Evolutionary conservation across 768 basidiomycete genomes (phyloP), one percentile per base, ranked within the genome.

Genomic region (Hygrophorus pudorinus): DNA sequence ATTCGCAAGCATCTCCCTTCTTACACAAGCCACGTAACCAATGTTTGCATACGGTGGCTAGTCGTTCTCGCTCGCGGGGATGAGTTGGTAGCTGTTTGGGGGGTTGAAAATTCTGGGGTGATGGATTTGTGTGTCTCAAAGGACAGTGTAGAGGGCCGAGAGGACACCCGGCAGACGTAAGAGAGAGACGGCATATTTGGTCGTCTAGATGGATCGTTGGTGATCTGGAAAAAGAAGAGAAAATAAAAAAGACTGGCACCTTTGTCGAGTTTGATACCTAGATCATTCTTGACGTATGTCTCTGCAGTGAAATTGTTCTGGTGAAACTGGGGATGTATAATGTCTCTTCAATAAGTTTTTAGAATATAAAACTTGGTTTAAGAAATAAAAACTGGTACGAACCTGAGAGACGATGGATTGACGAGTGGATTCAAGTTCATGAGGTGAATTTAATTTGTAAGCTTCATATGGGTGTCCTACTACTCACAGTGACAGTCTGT

Each of bases 21-120:
- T 98, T 98, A 66, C 96, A 98, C 13, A 99, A 72, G 11, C 96
- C 96, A 45, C 96, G 79, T 34, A 99, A 77, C 86, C 94, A 98
- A 66, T 98, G 96, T 65, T 98, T 98, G 68, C 96, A 99, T 13
- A 99, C 93, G 2, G 94, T 96, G 16, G 85, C 78, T 34, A 90
- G 70, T 34, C 86, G 76, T 53, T 89, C 87, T 51, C 86, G 67
- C 56, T 90, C 85, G 36, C 85, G 77, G 12, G 85, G 88, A 56
- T 93, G 87, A 1, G 76, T 78, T 1, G 92, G 89, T 2, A 81
- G 64, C 44, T 85, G 80, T 45, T 85, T 83, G 7, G 88, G 81
- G 1, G 89, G 86, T 57, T 88, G 84, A 53, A 97, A 98, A 60
- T 99, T 98, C 48, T 78, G 76, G 2, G 77, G 64, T 16, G 92